Evolutionary conservation across 306 rosid species (phyloP), one percentile per base, ranked within the genome.

Genomic region (Astragalus glycyphyllos): DNA sequence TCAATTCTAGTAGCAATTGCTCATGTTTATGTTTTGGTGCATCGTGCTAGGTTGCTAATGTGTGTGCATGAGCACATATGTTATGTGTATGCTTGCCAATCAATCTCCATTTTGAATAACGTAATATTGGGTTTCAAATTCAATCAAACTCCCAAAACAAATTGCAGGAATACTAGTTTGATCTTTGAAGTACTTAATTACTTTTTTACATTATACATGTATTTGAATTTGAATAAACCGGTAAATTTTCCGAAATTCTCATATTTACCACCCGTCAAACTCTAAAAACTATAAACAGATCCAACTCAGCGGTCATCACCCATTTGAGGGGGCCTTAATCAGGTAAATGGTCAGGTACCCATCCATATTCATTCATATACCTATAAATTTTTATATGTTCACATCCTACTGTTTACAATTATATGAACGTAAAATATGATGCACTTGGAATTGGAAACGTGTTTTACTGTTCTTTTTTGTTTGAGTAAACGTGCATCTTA

Each of bases 11-110:
- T 20, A 40, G 69, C 51, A 61, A 42, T 56, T 45, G 3, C 13
- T 37, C 16, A 38, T 42, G 47, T 48, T 68, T 51, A 41, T 76
- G 26, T 56, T 58, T 67, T 47, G 13, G 15, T 54, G 5, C 61
- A 47, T 58, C 35, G 63, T 67, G 42, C 29, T 58, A 37, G 51
- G 50, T 42, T 59, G 42, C 58, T 73, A 51, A 12, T 20, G 48
- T 40, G 65, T 49, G 50, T 37, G 37, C 31, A 53, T 53, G 69
- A 26, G 32, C 54, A 32, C 70, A 40, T 42, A 5, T 50, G 11
- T 44, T 29, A n/a, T 51, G 46, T 57, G 54, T 58, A 59, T 44
- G 34, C 45, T 55, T 54, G 65, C 34, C 51, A n/a, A 34, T 12
- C 45, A 54, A 32, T 65, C 65, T 44, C 42, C 12, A 65, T 4